A percentile compares a stretch with the other conserved stretches of the same genome.
Evolutionary conservation across 2,329 filamentous ascomycete genomes (phyloP).

Genomic region (Leptodontidium sp.): DNA sequence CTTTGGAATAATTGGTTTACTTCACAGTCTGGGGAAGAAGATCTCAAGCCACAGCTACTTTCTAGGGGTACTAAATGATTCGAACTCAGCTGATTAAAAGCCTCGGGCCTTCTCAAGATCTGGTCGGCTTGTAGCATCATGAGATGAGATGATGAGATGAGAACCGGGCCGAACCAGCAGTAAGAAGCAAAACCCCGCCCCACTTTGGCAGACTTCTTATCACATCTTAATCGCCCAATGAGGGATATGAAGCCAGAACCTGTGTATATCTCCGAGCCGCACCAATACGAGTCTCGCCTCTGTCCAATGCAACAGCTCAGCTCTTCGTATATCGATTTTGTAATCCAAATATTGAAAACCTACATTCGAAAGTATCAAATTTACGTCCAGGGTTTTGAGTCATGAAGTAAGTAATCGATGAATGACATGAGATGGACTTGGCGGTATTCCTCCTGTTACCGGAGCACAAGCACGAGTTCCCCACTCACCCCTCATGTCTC

Average conservation of each 20-base stretch:
- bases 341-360: background rate
- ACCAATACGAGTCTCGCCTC: background rate
- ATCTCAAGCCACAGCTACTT: slow-evolving; percentile 1
- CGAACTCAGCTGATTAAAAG: background rate
- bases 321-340: background rate
- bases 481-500: background rate
- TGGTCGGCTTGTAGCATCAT: background rate
- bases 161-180: slow-evolving; percentile 9
- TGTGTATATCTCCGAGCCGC: background rate
- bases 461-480: slow-evolving; percentile 1
- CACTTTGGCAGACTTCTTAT: slow-evolving; percentile 9
- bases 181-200: background rate
- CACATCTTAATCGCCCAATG: background rate
- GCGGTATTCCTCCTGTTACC: background rate
- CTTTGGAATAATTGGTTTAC: background rate
- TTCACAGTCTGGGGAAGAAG: background rate
- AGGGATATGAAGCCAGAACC: slow-evolving; percentile 8
- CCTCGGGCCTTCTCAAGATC: slow-evolving; percentile 11
- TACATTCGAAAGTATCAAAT: background rate
- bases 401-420: background rate
- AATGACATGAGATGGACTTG: background rate
- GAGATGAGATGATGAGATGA: background rate
- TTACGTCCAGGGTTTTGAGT: too few relatives aligned
- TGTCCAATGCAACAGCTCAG: background rate
- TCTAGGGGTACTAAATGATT: background rate